A percentile compares a stretch with the other conserved stretches of the same genome.
Evolutionary conservation across 345 rosid species (phyloP).

Genomic region (Ricinus communis): DNA sequence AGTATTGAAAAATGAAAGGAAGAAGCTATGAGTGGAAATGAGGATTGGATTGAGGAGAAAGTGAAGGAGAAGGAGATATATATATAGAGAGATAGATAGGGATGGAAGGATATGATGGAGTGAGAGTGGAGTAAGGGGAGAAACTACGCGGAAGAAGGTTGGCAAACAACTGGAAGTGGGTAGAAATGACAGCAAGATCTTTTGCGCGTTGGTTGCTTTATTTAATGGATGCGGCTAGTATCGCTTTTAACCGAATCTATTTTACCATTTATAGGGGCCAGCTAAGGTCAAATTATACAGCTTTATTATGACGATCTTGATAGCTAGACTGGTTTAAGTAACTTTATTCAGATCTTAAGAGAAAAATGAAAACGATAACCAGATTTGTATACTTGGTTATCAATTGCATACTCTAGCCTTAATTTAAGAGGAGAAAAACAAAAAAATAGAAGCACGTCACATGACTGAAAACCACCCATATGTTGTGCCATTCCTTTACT

Average conservation of each 20-base stretch:
- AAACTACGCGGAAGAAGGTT: neutral
- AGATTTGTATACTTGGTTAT: too few relatives aligned
- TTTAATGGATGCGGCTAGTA: neutral
- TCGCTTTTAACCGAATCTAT: neutral
- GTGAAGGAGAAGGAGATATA: neutral
- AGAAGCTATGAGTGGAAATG: neutral
- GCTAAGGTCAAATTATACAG: constrained; percentile 2
- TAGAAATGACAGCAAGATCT: neutral
- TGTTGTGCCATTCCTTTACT: too few relatives aligned
- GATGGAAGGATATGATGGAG: too few relatives aligned
- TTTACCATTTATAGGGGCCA: constrained; percentile 3
- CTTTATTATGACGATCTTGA: neutral
- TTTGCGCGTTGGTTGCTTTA: neutral
- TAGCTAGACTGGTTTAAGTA: too few relatives aligned
- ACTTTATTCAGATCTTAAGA: too few relatives aligned
- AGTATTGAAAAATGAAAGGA: neutral
- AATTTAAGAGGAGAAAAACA: too few relatives aligned
- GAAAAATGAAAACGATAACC: too few relatives aligned
- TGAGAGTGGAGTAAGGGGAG: neutral
- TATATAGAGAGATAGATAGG: neutral
- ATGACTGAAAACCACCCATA: too few relatives aligned
- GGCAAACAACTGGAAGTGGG: neutral
- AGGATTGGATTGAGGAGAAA: neutral
- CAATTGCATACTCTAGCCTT: too few relatives aligned
- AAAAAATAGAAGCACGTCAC: too few relatives aligned